Evolutionary conservation across 164 flowering plant genomes (phyloP).

Genomic region (Umbilicus rupestris): DNA sequence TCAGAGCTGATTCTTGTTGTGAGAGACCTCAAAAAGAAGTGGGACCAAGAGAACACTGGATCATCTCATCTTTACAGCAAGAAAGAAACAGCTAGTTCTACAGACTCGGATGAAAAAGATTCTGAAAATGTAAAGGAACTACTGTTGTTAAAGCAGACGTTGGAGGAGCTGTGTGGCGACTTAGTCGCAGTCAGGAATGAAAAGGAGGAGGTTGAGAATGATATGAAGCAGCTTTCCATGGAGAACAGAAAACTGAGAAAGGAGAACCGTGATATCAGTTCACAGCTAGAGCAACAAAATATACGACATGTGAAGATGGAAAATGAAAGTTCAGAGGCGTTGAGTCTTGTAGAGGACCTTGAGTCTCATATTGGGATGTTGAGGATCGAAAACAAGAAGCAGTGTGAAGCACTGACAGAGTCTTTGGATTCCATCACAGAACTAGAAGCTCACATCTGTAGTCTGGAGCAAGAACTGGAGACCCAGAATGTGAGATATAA

Average conservation of each 20-base stretch:
- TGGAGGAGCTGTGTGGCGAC: conserved; percentile 21
- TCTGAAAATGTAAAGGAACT: conserved; percentile 13
- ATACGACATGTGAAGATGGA: conserved; percentile 10
- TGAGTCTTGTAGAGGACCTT: conserved; percentile 21
- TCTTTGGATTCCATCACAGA: conserved; percentile 24
- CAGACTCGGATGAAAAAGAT: conserved; percentile 10
- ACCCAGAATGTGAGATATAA: conserved; percentile 26
- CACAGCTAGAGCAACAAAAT: conserved; percentile 18
- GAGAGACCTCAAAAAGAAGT: conserved; percentile 27
- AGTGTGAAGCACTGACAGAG: conserved; percentile 19
- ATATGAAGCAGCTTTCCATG: conserved; percentile 19
- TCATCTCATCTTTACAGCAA: conserved; percentile 15
- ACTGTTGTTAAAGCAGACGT: conserved; percentile 16
- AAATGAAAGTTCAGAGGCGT: conserved; percentile 13
- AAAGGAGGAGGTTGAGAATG: conserved; percentile 22
- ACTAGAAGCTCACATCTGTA: conserved; percentile 25
- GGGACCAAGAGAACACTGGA: conserved; percentile 23
- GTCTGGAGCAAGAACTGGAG: conserved; percentile 33
- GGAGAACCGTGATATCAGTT: conserved; percentile 21
- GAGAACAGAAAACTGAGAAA: conserved; percentile 22
- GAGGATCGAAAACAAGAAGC: conserved; percentile 23
- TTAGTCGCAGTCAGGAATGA: conserved; percentile 20
- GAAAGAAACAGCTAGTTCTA: conserved; percentile 10
- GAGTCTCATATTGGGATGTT: conserved; percentile 22
- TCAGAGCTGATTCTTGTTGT: conserved; percentile 32